These are phyloP conservation scores for Xylariaceae sp. DNA, from an alignment of 2,329 filamentous ascomycete genomes.

Conservation along the genomic window DNA sequence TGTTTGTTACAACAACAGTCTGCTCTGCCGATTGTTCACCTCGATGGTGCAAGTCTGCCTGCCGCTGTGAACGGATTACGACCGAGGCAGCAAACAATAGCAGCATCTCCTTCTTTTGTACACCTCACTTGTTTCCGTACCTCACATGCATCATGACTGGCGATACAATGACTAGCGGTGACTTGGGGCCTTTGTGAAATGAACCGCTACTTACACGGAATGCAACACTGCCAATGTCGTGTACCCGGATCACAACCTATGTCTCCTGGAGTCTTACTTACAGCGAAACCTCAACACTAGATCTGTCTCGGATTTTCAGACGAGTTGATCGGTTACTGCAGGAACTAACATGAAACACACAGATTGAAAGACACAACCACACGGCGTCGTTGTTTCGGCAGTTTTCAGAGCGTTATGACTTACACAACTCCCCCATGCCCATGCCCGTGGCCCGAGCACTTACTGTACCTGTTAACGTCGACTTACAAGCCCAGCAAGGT, in stretches of 20 bases:
- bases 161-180: slow-evolving; percentile 15
- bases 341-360: not conserved
- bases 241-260: no score
- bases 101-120: not conserved
- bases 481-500: no score
- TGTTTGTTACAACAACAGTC: not conserved
- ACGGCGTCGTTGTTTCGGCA: no score
- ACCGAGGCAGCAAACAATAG: no score
- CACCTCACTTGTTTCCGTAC: not conserved
- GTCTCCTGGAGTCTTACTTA: no score
- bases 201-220: not conserved
- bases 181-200: slow-evolving; percentile 4
- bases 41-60: no score
- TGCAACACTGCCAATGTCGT: not conserved
- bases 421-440: no score
- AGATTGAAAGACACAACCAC: not conserved
- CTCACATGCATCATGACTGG: slow-evolving; percentile 9
- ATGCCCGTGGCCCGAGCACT: no score
- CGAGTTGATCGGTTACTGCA: not conserved
- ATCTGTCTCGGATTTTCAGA: not conserved
- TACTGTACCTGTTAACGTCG: no score
- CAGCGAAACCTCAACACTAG: no score
- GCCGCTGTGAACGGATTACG: no score
- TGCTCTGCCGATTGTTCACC: not conserved
- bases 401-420: no score